Evolutionary conservation across 2,329 filamentous ascomycete species (phyloP).

Genomic region (Apiospora arundinis): DNA sequence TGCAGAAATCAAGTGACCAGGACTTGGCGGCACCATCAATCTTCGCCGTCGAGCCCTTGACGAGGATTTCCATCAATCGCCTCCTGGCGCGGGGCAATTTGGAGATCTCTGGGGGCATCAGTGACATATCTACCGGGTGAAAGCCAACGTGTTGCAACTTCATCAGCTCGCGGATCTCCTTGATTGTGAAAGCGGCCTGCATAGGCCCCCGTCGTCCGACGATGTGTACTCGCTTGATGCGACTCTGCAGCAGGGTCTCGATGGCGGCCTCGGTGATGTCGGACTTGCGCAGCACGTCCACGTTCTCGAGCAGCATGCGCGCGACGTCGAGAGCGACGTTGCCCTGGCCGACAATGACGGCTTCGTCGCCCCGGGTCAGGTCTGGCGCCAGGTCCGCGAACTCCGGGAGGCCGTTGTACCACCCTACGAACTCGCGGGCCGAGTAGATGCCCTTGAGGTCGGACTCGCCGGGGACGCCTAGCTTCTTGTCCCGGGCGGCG

Average conservation of each 20-base stretch:
- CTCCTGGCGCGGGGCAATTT: conserved; percentile 77
- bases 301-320: conserved; percentile 79
- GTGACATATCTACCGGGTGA: conserved; percentile 66
- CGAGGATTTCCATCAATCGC: conserved; percentile 80
- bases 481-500: conserved; percentile 79
- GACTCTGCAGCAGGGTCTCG: conserved; percentile 73
- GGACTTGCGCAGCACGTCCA: conserved; percentile 77
- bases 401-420: conserved; percentile 96
- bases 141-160: conserved; percentile 77
- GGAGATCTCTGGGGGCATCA: conserved; percentile 72
- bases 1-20: conserved; percentile 86
- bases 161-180: conserved; percentile 89
- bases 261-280: conserved; percentile 90
- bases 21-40: conserved; percentile 61
- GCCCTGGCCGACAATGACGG: conserved; percentile 89
- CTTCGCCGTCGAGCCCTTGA: conserved; percentile 70
- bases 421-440: conserved; percentile 91
- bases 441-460: conserved; percentile 78
- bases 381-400: conserved; percentile 76
- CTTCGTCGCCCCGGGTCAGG: conserved; percentile 77
- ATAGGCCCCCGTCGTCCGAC: conserved; percentile 88
- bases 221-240: conserved; percentile 80
- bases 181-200: conserved; percentile 95
- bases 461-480: conserved; percentile 82
- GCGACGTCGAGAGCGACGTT: conserved; percentile 97